Evolutionary conservation across 805 yeast genomes (phyloP).

Genomic region (Grigorovia jiainica): DNA sequence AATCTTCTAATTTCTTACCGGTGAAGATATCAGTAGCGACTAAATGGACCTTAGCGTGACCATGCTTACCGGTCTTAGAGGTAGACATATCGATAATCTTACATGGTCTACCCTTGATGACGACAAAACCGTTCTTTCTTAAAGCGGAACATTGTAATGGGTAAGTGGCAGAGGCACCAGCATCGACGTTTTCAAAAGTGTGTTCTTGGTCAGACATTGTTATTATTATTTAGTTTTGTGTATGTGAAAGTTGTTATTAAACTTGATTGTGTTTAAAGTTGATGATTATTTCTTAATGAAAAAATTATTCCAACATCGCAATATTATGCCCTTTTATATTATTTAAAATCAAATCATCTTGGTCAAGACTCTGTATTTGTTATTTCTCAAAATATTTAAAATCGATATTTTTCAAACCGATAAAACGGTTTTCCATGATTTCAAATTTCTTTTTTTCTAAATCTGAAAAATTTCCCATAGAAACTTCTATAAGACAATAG

Average conservation of each 20-base stretch:
- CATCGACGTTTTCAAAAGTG: conserved; percentile 93
- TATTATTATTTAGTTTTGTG: conserved; percentile 2
- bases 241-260: not conserved
- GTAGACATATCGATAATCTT: conserved; percentile 99
- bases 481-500: no score
- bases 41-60: conserved; percentile 99
- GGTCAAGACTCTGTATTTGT: no score
- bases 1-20: conserved; percentile 96
- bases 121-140: conserved; percentile 98
- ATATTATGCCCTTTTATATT: not conserved
- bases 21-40: conserved; percentile 98
- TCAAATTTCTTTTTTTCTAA: not conserved
- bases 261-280: not conserved
- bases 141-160: conserved; percentile 99
- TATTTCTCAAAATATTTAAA: no score
- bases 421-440: not conserved
- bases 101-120: conserved; percentile 97
- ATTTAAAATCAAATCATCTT: not conserved
- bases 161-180: conserved; percentile 96
- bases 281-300: not conserved
- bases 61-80: conserved; percentile 99
- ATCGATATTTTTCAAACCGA: not conserved
- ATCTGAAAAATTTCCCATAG: not conserved
- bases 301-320: not conserved
- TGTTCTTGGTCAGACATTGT: conserved; percentile 54